Percentiles rank a stretch among this genome's conserved stretches.
These are phyloP conservation scores for Phytophthora rubi DNA, from an alignment of 352 stramenopile species.

Conservation along the genomic window DNA sequence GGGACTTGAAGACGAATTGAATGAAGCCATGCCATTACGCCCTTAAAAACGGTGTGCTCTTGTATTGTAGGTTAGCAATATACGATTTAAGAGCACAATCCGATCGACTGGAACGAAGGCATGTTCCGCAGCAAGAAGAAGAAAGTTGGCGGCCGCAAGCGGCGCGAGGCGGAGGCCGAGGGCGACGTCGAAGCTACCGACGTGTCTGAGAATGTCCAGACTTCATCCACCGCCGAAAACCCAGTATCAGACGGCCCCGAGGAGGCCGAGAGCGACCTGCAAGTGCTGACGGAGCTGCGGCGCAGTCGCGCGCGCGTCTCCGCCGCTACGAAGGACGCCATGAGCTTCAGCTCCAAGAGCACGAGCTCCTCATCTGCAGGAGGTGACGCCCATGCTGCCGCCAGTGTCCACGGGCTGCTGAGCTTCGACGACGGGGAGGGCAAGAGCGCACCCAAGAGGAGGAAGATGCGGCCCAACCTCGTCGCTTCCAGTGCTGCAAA, in stretches of 20 bases:
- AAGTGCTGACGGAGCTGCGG: constrained; percentile 40
- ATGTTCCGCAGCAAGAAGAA: constrained; percentile 62
- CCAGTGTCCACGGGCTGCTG: constrained; percentile 31
- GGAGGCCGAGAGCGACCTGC: constrained; percentile 28
- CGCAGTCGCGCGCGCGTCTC: constrained; percentile 39
- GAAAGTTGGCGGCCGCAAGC: constrained; percentile 44
- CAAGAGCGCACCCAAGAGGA: constrained; percentile 38
- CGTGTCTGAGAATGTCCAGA: neutral
- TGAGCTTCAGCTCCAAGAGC: constrained; percentile 55
- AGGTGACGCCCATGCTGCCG: neutral
- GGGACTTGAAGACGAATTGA: too few species aligned
- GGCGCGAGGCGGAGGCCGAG: constrained; percentile 34
- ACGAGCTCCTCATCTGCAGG: neutral
- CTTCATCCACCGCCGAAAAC: neutral
- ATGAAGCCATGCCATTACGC: neutral
- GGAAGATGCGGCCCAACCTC: constrained; percentile 74
- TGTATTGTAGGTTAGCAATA: neutral
- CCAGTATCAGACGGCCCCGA: constrained; percentile 4
- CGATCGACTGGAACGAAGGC: neutral
- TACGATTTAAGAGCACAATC: neutral
- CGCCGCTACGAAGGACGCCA: constrained; percentile 30
- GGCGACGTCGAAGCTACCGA: neutral
- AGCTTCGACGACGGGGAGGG: constrained; percentile 60
- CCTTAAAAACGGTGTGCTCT: neutral
- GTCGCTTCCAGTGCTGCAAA: constrained; percentile 35